phyloP scores from a whole-genome alignment of 495 filamentous ascomycete species.

The Aspergillus bertholletiae region DNA sequence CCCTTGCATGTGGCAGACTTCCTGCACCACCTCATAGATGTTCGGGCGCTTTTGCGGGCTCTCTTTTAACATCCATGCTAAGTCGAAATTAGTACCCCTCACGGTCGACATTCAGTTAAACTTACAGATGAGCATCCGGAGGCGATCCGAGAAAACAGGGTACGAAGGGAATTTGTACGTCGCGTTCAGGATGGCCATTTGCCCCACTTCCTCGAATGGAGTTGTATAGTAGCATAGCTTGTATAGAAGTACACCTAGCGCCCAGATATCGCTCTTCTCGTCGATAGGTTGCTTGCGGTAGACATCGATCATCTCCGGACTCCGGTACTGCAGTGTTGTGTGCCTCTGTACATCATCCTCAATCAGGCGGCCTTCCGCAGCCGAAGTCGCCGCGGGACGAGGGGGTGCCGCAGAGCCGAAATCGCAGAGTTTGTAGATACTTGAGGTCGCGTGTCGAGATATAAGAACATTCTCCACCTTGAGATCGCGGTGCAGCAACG shows the following conservation, averaged over 20 bases:
- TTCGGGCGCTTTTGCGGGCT: slow-evolving; percentile 79
- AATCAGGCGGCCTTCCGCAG: slow-evolving; percentile 81
- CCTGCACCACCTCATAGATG: slow-evolving; percentile 86
- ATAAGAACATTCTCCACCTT: slow-evolving; percentile 99
- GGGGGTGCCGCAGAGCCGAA: slow-evolving; percentile 91
- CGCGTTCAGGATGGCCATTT: slow-evolving; percentile 97
- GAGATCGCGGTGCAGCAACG: slow-evolving; percentile 87
- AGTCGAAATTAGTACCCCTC: slow-evolving; percentile 10
- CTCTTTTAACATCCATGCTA: slow-evolving; percentile 89
- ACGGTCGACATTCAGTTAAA: slow-evolving; percentile 1
- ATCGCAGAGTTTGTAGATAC: slow-evolving; percentile 91
- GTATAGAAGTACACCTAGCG: slow-evolving; percentile 90
- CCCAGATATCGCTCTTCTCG: slow-evolving; percentile 99
- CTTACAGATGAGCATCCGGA: slow-evolving; percentile 90
- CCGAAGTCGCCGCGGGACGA: slow-evolving; percentile 76
- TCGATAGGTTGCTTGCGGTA: slow-evolving; percentile 95
- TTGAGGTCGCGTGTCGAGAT: slow-evolving; percentile 54
- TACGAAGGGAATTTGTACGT: slow-evolving; percentile 89
- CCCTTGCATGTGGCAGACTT: slow-evolving; percentile 85
- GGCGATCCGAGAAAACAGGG: slow-evolving; percentile 80
- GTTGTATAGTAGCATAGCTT: slow-evolving; percentile 99
- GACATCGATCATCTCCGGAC: slow-evolving; percentile 98
- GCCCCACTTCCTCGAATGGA: slow-evolving; percentile 94
- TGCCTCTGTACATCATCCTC: slow-evolving; percentile 97
- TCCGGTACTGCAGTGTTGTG: slow-evolving; percentile 94